Conservation (phyloP, 805 yeast genomes). For the Maudiozyma pseudohumilis region DNA sequence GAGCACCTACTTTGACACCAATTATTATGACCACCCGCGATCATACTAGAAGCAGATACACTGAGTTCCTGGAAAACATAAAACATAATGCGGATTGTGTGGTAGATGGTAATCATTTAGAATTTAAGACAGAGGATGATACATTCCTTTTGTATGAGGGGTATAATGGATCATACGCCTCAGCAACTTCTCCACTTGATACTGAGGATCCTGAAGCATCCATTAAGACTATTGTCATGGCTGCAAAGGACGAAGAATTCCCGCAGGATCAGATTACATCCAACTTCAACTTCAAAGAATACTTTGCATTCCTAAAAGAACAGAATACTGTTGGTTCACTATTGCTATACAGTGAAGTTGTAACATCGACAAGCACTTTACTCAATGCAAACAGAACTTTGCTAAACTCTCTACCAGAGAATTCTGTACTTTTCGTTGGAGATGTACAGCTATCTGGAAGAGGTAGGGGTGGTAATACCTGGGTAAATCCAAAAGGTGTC, state of each 20-base stretch:
- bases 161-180: constrained; percentile 6
- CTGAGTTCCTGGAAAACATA: constrained; percentile 12
- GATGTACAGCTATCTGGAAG: constrained; percentile 82
- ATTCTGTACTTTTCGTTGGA: constrained; percentile 38
- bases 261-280: constrained; percentile 57
- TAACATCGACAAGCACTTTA: constrained; percentile 76
- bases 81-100: constrained; percentile 12
- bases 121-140: constrained; percentile 32
- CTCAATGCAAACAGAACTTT: constrained; percentile 62
- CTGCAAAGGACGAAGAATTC: constrained; percentile 32
- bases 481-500: constrained; percentile 94
- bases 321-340: constrained; percentile 46
- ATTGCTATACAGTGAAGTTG: constrained; percentile 74
- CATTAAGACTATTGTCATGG: constrained; percentile 40
- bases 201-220: constrained; percentile 46
- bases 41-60: no score
- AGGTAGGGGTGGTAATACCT: constrained; percentile 89
- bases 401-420: constrained; percentile 37
- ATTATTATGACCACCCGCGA: constrained; percentile 41
- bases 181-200: constrained; percentile 8
- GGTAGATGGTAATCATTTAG: constrained; percentile 33
- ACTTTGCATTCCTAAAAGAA: constrained; percentile 33
- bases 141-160: constrained; percentile 18
- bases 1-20: constrained; percentile 61
- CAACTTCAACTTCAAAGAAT: constrained; percentile 54